A percentile compares a stretch with the other conserved stretches of the same genome.
Evolutionary conservation across 805 yeast genomes (phyloP).

Genomic region (Sugiyamaella smithiae): DNA sequence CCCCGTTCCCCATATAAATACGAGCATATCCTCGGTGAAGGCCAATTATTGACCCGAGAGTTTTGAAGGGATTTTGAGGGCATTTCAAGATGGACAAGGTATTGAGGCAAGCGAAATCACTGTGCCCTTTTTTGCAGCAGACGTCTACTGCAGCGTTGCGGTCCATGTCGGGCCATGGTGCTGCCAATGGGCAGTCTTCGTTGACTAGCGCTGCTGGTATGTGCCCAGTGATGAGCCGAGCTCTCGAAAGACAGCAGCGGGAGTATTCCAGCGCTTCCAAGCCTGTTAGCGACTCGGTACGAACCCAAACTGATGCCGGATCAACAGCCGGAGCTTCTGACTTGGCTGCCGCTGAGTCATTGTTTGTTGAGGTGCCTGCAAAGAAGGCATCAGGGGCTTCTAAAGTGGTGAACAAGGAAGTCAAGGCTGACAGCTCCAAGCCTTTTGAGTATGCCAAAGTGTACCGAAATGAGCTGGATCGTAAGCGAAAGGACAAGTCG

Average conservation of each 20-base stretch:
- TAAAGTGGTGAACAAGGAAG: not conserved
- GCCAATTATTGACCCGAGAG: not conserved
- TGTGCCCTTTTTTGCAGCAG: conserved; percentile 77
- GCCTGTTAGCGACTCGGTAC: conserved; percentile 24
- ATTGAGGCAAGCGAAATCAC: conserved; percentile 68
- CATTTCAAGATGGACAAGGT: conserved; percentile 67
- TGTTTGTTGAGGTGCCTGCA: conserved; percentile 34
- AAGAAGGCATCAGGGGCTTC: conserved; percentile 6
- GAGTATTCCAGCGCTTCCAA: conserved; percentile 39
- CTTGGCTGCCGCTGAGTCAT: conserved; percentile 33
- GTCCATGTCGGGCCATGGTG: conserved; percentile 41
- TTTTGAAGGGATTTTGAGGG: not conserved
- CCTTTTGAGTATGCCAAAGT: conserved; percentile 68
- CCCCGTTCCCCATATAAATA: conserved; percentile 6
- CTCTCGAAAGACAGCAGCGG: conserved; percentile 44
- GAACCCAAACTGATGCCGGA: not conserved
- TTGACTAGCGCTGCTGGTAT: conserved; percentile 59
- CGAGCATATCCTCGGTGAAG: not conserved
- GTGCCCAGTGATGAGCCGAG: conserved; percentile 92
- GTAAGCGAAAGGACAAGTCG: conserved; percentile 83
- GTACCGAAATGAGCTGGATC: conserved; percentile 61
- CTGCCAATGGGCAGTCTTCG: conserved; percentile 22
- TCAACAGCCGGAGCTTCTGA: conserved; percentile 21
- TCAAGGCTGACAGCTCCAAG: not conserved
- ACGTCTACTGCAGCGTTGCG: conserved; percentile 60